Evolutionary conservation across 192 early-diverging fungal genomes (phyloP), one percentile per base, ranked within the genome.

Genomic region (Podila clonocystis): DNA sequence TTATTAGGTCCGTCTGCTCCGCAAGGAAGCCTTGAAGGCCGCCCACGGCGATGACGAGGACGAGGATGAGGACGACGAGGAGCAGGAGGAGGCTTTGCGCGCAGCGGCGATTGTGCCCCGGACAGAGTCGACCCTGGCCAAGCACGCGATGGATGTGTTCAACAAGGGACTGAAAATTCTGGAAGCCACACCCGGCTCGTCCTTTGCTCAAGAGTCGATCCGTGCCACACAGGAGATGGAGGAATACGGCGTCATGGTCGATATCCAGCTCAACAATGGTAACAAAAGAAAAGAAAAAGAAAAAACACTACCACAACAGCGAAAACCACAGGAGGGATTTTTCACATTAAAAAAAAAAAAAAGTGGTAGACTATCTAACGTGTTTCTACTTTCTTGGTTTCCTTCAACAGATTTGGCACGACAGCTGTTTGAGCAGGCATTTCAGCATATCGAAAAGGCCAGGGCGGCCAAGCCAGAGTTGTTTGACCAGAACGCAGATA

Each of bases 211-310:
- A 20, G 82, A 83, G 38, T 83, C 74, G 6, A 72, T 75, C 20
- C 68, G 73, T 28, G 70, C 72, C 29, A 64, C 82, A 30, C 73
- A 83, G 60, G 82, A 83, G 29, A 60, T 83, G 24, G 74, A 83
- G 5, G 73, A 75, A 20, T 83, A 83, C 38, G 74, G 82, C 9
- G 67, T 73, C 24, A 36, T 67, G 17, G 50, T 83, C 33, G 82
- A 83, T 24, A 28, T 62, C 9, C 70, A 67, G n/a, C 29, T 62
- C 28, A 75, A 83, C 28, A 20, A 31, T 13, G 82, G 82, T 83
- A 83, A 48, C 20, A 36, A 17, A 33, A 19, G 22, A 3, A 22
- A 33, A 55, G 15, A 26, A 11, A 34, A 13, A 11, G 24, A 13
- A n/a, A 30, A n/a, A 28, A 7, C 13, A 41, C 29, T 20, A 19